These are phyloP conservation scores for Ophiostoma himal-ulmi DNA, from an alignment of 2,329 filamentous ascomycete genomes.

Conservation along the genomic window DNA sequence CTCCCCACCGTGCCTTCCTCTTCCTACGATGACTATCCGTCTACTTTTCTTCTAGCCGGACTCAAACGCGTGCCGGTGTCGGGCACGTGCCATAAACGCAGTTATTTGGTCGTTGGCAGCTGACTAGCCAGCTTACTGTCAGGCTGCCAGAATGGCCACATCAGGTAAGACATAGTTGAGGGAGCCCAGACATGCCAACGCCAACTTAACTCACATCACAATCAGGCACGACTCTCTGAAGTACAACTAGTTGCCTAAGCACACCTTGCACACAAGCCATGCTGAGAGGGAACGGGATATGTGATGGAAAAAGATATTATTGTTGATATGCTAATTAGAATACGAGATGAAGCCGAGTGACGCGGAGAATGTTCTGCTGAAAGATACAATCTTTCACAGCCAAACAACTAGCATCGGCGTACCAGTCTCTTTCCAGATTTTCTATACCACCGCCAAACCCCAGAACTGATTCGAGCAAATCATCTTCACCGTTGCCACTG, in stretches of 20 bases:
- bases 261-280: not conserved
- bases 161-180: not conserved
- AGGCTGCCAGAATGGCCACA: not conserved
- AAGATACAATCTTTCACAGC: not conserved
- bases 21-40: not conserved
- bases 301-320: not conserved
- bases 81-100: not conserved
- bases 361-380: not conserved
- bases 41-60: not conserved
- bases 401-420: not conserved
- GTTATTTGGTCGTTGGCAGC: not conserved
- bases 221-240: too few relatives aligned
- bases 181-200: not conserved
- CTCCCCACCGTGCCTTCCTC: not conserved
- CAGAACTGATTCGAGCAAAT: not conserved
- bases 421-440: conserved; percentile 3
- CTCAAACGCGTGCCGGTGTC: not conserved
- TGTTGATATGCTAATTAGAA: not conserved
- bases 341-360: not conserved
- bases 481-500: not conserved
- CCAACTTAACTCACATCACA: not conserved
- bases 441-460: not conserved
- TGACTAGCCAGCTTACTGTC: not conserved
- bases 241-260: too few relatives aligned
- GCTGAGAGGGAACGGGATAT: not conserved